Evolutionary conservation across 352 stramenopile species (phyloP), one percentile per base, ranked within the genome.

Genomic region (Phytophthora ramorum): DNA sequence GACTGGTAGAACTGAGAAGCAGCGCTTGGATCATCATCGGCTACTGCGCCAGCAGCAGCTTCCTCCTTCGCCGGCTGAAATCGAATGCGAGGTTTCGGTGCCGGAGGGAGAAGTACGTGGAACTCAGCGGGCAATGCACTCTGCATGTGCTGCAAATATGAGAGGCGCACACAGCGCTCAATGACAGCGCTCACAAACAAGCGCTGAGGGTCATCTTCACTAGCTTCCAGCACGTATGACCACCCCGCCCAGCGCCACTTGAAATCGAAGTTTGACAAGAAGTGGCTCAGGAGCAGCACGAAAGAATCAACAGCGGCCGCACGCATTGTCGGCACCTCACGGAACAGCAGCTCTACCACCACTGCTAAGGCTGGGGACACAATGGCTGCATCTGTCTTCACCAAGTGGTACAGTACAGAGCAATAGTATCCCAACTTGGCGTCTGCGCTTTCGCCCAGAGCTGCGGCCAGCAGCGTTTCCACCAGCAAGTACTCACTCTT

Each of bases 221-320:
- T 74, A 0, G 86, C 87, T 53, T 93, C 86, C 20, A 95, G 63
- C 14, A 96, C 84, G 46, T 94, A 82, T 1, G 80, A 69, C 88
- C 88, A 96, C 22, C 83, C 83, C 0, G 78, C 67, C 86, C 86
- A 96, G 5, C 79, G 75, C 88, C 88, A 96, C 63, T 96, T 96
- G 63, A 82, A 96, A 58, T 96, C 88, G 45, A 94, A 96, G 44
- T 96, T 96, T 2, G 86, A 92, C 34, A 96, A 40, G 53, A 96
- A 96, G 57, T 93, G 86, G 54, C 84, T 93, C 56, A 96, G 91
- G 22, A 94, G 57, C 46, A 86, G 72, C 35, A 93, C 86, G n/a
- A 96, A 92, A 3, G 79, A 76, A 35, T 91, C 78, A 6, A 83
- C 58, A 0, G 73, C 73, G 22, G 69, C 66, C 6, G 86, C 83